Percentiles rank a stretch among this genome's conserved stretches.
Evolutionary conservation across 805 yeast genomes (phyloP).

Genomic region (Teunomyces funiuensis): DNA sequence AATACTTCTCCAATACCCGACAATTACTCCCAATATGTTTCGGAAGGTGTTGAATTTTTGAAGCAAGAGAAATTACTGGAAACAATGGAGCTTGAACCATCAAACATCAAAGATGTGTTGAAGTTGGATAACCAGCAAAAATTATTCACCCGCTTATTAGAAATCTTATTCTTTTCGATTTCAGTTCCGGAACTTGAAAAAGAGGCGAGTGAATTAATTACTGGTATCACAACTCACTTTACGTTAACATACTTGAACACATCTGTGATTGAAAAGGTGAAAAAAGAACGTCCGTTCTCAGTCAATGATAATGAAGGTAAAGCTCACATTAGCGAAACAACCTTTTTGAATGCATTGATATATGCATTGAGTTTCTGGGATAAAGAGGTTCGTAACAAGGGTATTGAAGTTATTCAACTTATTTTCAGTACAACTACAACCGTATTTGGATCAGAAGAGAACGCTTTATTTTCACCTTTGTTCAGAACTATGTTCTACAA

Average conservation of each 20-base stretch:
- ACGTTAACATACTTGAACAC: constrained; percentile 75
- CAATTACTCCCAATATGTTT: constrained; percentile 42
- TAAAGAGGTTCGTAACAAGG: constrained; percentile 67
- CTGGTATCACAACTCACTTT: constrained; percentile 74
- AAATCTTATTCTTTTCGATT: constrained; percentile 71
- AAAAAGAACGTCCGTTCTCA: constrained; percentile 66
- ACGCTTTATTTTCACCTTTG: constrained; percentile 70
- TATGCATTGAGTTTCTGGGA: constrained; percentile 79
- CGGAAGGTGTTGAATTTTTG: constrained; percentile 48
- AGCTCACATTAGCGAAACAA: constrained; percentile 64
- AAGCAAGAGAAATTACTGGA: constrained; percentile 39
- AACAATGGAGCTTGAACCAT: constrained; percentile 34
- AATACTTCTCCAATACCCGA: constrained; percentile 52
- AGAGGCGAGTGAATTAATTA: constrained; percentile 62
- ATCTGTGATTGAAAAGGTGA: constrained; percentile 65
- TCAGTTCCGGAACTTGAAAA: constrained; percentile 70
- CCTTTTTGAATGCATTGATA: constrained; percentile 71
- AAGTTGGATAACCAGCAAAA: constrained; percentile 63
- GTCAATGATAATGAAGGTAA: constrained; percentile 80
- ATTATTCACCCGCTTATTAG: constrained; percentile 61
- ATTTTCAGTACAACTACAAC: constrained; percentile 61
- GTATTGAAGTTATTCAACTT: constrained; percentile 61
- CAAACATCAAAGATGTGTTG: constrained; percentile 46
- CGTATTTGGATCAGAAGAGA: constrained; percentile 65
- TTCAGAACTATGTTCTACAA: constrained; percentile 74